These are phyloP conservation scores for Tulasnella sp. DNA, from an alignment of 768 basidiomycete species.

Conservation along the genomic window DNA sequence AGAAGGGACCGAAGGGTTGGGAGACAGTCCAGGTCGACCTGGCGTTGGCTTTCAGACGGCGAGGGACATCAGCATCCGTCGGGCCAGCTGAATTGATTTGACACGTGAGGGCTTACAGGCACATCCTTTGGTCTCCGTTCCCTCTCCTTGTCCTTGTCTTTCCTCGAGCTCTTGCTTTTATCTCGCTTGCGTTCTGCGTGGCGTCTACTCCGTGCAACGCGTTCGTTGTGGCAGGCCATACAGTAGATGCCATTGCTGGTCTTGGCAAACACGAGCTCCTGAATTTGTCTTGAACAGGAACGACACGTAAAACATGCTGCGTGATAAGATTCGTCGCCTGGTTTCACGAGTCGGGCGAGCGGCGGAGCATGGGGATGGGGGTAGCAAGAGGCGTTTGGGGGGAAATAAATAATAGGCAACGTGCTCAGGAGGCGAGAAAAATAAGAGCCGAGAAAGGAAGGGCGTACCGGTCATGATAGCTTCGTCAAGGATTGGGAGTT, in stretches of 20 bases:
- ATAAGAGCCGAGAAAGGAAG: not conserved
- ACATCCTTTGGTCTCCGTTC: slow-evolving; percentile 21
- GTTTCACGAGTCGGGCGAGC: not conserved
- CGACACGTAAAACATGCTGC: slow-evolving; percentile 99
- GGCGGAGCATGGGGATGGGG: not conserved
- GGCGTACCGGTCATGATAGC: slow-evolving; percentile 86
- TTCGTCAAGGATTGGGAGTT: slow-evolving; percentile 91
- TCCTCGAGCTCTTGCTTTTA: slow-evolving; percentile 35
- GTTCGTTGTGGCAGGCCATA: slow-evolving; percentile 97
- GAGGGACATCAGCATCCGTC: not conserved
- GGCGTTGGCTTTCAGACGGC: slow-evolving; percentile 7
- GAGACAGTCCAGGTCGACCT: not conserved
- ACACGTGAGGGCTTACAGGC: not conserved
- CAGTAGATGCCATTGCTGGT: slow-evolving; percentile 98
- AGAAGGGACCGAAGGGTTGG: slow-evolving; percentile 4
- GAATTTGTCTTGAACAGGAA: slow-evolving; percentile 88
- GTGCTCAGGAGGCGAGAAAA: not conserved
- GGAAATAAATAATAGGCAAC: not conserved
- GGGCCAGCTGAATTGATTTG: not conserved
- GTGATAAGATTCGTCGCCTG: slow-evolving; percentile 91
- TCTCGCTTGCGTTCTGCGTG: slow-evolving; percentile 87
- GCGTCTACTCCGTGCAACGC: slow-evolving; percentile 86
- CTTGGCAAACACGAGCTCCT: slow-evolving; percentile 98
- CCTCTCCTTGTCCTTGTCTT: slow-evolving; percentile 30
- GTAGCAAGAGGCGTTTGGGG: not conserved